phyloP scores from a whole-genome alignment of 768 basidiomycete genomes.

The Termitomyces sp. region DNA sequence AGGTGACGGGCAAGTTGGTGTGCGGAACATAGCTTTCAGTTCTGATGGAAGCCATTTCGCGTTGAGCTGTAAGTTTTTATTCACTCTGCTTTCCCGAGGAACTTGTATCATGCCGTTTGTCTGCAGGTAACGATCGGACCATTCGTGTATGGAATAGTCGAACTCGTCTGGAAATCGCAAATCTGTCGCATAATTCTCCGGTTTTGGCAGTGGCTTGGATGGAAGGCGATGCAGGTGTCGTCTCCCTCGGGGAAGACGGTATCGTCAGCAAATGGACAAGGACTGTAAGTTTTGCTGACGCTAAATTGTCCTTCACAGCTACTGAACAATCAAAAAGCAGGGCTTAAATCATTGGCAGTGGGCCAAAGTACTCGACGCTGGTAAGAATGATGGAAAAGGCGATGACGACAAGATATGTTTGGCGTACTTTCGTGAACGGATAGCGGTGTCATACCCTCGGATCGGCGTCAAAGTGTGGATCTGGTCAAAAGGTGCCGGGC shows the following conservation, averaged over 20 bases:
- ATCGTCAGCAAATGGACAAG: constrained; percentile 55
- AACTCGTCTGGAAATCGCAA: constrained; percentile 45
- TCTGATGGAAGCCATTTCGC: constrained; percentile 53
- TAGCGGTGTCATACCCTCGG: constrained; percentile 59
- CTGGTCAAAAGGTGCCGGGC: constrained; percentile 44
- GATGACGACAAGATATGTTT: constrained; percentile 42
- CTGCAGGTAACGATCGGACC: constrained; percentile 49
- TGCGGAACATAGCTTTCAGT: constrained; percentile 46
- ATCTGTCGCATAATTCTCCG: constrained; percentile 46
- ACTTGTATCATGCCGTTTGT: constrained; percentile 1
- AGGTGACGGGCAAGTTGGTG: constrained; percentile 41
- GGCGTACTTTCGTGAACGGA: constrained; percentile 49
- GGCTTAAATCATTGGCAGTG: constrained; percentile 51
- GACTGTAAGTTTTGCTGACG: constrained; percentile 32
- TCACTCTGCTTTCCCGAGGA: not conserved
- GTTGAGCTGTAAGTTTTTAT: constrained; percentile 43
- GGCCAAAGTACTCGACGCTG: constrained; percentile 49
- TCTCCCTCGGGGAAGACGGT: constrained; percentile 56
- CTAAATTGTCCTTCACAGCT: not conserved
- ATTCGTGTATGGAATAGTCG: constrained; percentile 60
- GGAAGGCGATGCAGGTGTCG: constrained; percentile 48
- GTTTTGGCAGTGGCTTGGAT: constrained; percentile 55
- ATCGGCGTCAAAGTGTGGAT: constrained; percentile 63
- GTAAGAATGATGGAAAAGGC: constrained; percentile 25
- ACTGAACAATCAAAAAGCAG: constrained; percentile 18